These are phyloP conservation scores for Pistacia atlantica DNA, from an alignment of 345 rosid genomes.

Conservation along the genomic window DNA sequence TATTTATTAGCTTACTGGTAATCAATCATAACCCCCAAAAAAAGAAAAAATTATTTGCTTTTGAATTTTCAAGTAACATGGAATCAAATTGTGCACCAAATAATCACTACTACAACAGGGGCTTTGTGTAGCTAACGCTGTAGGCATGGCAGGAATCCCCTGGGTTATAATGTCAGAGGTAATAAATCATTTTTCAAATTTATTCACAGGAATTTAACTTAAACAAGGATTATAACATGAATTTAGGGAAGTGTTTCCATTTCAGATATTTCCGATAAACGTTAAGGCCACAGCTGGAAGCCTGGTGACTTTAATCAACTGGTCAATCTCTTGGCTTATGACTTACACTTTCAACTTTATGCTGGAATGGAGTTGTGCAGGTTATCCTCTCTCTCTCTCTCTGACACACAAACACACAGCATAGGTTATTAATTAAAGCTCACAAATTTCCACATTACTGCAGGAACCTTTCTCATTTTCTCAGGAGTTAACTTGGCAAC, in stretches of 20 bases:
- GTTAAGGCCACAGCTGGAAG: background rate
- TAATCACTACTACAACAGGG: constrained; percentile 39
- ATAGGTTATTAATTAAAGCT: background rate
- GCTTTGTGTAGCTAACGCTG: constrained; percentile 19
- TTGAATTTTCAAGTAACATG: background rate
- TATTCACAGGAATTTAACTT: background rate
- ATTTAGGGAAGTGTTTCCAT: background rate
- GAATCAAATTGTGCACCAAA: background rate
- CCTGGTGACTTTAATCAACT: background rate
- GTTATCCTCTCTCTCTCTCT: too few relatives aligned
- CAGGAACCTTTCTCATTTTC: too few relatives aligned
- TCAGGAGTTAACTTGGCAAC: background rate
- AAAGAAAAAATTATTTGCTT: background rate
- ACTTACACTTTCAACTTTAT: background rate
- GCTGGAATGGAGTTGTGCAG: background rate
- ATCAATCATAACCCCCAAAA: background rate
- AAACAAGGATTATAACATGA: background rate
- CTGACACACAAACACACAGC: background rate
- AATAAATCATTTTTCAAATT: constrained; percentile 1
- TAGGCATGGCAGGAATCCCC: constrained; percentile 62
- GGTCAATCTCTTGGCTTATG: background rate
- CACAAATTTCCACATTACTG: too few relatives aligned
- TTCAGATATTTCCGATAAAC: background rate
- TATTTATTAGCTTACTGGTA: constrained; percentile 43
- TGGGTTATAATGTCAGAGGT: constrained; percentile 78